These are phyloP conservation scores for Pichia nanzhaoensis DNA, from an alignment of 805 yeast species.

Conservation along the genomic window DNA sequence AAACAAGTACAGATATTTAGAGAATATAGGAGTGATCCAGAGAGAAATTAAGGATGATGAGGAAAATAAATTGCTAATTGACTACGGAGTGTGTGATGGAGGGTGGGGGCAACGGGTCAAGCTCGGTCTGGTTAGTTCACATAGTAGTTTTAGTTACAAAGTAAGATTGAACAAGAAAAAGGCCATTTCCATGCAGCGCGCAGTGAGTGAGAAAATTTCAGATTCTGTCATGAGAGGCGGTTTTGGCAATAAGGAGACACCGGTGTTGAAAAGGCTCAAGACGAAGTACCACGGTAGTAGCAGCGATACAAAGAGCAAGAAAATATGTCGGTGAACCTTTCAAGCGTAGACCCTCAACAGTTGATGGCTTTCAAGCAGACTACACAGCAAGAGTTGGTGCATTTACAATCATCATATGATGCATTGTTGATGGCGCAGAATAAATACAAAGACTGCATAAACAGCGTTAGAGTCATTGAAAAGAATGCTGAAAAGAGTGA, in stretches of 20 bases:
- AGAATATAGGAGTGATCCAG: neutral
- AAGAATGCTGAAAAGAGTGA: conserved; percentile 35
- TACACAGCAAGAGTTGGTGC: conserved; percentile 79
- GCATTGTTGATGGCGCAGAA: conserved; percentile 78
- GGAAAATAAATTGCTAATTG: conserved; percentile 1
- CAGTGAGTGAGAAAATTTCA: conserved; percentile 1
- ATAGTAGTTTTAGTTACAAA: neutral
- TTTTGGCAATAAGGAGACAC: neutral
- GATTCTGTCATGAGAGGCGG: neutral
- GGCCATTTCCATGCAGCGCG: neutral
- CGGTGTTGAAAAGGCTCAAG: neutral
- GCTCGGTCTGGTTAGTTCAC: conserved; percentile 1
- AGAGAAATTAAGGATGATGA: neutral
- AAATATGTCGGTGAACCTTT: conserved; percentile 35
- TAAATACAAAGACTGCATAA: conserved; percentile 75
- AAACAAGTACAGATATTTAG: conserved; percentile 7
- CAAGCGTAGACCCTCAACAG: conserved; percentile 75
- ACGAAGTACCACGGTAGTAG: neutral
- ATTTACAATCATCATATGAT: conserved; percentile 73
- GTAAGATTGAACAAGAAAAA: neutral
- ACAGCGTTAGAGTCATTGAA: conserved; percentile 52
- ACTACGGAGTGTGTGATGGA: conserved; percentile 7
- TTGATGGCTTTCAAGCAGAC: conserved; percentile 75
- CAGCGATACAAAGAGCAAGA: neutral
- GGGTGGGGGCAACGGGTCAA: conserved; percentile 9